Base-by-base conservation (phyloP, 1,139 yeast species). In the Geotrichum histeridarum region DNA sequence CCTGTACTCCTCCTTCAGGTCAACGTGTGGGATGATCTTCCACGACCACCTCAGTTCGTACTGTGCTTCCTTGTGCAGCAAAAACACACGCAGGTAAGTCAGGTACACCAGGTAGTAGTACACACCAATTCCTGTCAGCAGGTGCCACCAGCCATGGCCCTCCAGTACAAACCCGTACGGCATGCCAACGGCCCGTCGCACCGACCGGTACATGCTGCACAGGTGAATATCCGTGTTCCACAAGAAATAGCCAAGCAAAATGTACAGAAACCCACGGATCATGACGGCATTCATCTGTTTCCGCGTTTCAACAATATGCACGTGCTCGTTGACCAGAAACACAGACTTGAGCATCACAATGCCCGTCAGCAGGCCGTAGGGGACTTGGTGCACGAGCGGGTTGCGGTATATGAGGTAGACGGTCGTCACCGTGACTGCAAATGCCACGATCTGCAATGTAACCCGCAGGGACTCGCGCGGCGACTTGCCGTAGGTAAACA, bases 131-230 rank as follows among this genome's bases (percentile, higher is more conserved):
- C 95, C 95, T 0, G 95, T 88, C 59, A 88, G 77, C 35, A 88
- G 54, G 67, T 93, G 99, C 99, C 99, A 93, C 98, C 98, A 93
- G 15, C 95, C 96, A 67, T 93, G 99, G 36, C 96, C 86, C 68
- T 93, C 99, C 41, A 93, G 75, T 9, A 93, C 61, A 60, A 89
- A 80, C 1, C 99, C 99, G 56, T 86, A 80, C 1, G 98, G 98
- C 74, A 90, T 79, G 1, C 96, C 95, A n/a, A 83, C 64, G 2
- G 70, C 63, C 60, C 95, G 79, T 68, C 98, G 80, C 42, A 81
- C 67, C 7, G 71, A 61, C 51, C 86, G 79, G 71, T 89, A 83
- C 39, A 71, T 68, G n/a, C 76, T 67, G 67, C 99, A 93, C 54
- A 85, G 77, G 64, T 85, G 88, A 54, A 87, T 87, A 68, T 91